Base-by-base conservation (phyloP, 352 stramenopile species). In the Discostella stelligera region DNA sequence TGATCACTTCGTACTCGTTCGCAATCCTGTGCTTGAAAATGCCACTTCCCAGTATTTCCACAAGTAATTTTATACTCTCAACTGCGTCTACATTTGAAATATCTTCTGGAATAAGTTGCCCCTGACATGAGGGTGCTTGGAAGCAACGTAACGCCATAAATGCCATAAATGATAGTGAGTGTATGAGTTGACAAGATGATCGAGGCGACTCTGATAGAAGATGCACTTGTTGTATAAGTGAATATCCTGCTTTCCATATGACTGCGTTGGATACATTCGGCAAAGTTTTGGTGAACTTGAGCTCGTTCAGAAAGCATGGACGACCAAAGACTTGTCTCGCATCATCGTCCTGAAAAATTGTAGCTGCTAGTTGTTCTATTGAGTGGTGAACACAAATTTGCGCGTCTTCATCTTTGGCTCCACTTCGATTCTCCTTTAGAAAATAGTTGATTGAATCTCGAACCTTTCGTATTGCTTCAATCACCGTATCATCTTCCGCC, bases 41-140 rank as follows among this genome's bases (percentile, higher is more conserved):
- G n/a, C 63, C 46, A 56, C 37, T 30, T 37, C 20, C 6, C 16
- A 76, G 8, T 37, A 71, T 44, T 27, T 76, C 59, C 30, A 81
- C 50, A 58, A 81, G 39, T 37, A 81, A 65, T 41, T 59, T 66
- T 5, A 48, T 27, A 63, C 66, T 76, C 52, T 75, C 73, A 49
- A 65, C 56, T 20, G 74, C 46, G 2, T 65, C 18, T 53, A 61
- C 25, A 63, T 75, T 65, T 27, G 73, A 48, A 20, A 46, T 46
- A 3, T 21, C 21, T 4, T 61, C 39, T 23, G 25, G 37, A 9
- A 11, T 27, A 59, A 23, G 44, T 21, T 53, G 20, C 11, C 21
- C 23, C 20, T 21, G 59, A 30, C 54, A 25, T n/a, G 20, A 23
- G 18, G 55, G 32, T 52, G 53, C 55, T 39, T 53, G 64, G 50